These are phyloP conservation scores for Dichotomopilus funicola DNA, from an alignment of 2,329 filamentous ascomycete genomes.

Conservation along the genomic window DNA sequence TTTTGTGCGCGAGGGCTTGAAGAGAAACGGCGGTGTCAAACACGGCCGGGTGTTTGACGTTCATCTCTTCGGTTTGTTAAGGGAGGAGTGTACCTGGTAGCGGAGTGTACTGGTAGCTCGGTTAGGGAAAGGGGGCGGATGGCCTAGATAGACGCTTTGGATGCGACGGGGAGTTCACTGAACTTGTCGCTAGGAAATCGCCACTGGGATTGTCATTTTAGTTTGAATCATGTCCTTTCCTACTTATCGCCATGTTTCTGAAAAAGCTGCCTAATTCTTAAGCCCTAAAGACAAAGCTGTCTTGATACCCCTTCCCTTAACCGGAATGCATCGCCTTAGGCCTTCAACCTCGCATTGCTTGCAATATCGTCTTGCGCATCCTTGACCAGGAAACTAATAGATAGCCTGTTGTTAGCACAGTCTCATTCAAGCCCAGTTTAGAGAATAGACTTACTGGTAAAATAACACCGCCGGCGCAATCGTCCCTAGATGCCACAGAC, in stretches of 20 bases:
- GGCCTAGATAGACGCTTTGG: not conserved
- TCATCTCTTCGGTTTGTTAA: slow-evolving; percentile 32
- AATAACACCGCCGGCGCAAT: slow-evolving; percentile 81
- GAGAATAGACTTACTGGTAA: slow-evolving; percentile 72
- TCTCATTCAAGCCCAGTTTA: slow-evolving; percentile 3
- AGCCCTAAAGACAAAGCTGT: too few species aligned
- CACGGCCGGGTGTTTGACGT: slow-evolving; percentile 35
- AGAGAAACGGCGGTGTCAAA: slow-evolving; percentile 38
- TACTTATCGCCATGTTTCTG: too few species aligned
- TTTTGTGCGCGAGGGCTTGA: slow-evolving; percentile 38
- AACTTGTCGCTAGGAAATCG: too few species aligned
- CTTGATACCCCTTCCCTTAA: not conserved
- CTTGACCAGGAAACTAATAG: slow-evolving; percentile 85
- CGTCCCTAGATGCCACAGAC: slow-evolving; percentile 91
- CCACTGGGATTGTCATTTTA: too few species aligned
- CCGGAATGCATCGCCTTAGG: slow-evolving; percentile 24
- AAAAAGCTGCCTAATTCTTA: too few species aligned
- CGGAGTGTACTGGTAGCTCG: not conserved
- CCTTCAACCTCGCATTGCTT: slow-evolving; percentile 61
- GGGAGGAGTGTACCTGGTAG: slow-evolving; percentile 15
- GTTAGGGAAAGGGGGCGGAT: not conserved
- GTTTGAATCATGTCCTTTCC: too few species aligned
- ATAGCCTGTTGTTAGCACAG: slow-evolving; percentile 29
- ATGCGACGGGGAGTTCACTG: not conserved
- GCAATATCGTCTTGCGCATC: slow-evolving; percentile 80